Base-by-base conservation (phyloP, 805 yeast species). In the Myxozyma geophila region DNA sequence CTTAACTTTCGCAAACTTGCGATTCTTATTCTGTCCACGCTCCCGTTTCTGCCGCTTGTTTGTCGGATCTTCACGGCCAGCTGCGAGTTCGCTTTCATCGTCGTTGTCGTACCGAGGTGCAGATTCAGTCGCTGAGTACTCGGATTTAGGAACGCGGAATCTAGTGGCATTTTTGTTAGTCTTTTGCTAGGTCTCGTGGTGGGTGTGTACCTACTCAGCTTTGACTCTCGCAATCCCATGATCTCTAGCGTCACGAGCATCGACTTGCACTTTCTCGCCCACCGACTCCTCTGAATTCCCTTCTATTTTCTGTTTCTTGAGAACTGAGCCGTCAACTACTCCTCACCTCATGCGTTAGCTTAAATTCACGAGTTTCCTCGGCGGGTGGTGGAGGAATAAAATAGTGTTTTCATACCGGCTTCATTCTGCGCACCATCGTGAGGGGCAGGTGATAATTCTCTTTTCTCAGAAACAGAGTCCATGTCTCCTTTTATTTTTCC, bases 21-120 rank as follows among this genome's bases (percentile, higher is more conserved):
- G 81, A 63, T 84, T 85, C 74, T 91, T 90, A 76, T 91, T 91
- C 77, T 91, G 97, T 0, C 97, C 97, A 64, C 90, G 79, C 56
- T 79, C 50, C 6, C 50, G 58, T 9, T 46, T 46, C 35, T 46
- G 48, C 33, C 58, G 50, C 28, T 21, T 28, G 28, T 28, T 19
- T 7, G 44, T 9, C 15, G 41, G 8, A 21, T 54, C 50, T 15
- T 44, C 58, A 19, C 51, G 51, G 3, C 43, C 44, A 13, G 44
- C 35, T 10, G 28, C 28, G 28, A 40, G 49, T 7, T 50, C 48
- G n/a, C 54, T 17, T 23, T 40, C 48, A 13, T 50, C 50, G 28
- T 57, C 47, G 33, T 39, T 33, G 48, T 46, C 60, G 37, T n/a
- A 12, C 2, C 54, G 3, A 6, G 52, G 53, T 23, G 47, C 54